Base-by-base conservation (phyloP, 768 basidiomycete genomes). In the Agrocybe praecox region DNA sequence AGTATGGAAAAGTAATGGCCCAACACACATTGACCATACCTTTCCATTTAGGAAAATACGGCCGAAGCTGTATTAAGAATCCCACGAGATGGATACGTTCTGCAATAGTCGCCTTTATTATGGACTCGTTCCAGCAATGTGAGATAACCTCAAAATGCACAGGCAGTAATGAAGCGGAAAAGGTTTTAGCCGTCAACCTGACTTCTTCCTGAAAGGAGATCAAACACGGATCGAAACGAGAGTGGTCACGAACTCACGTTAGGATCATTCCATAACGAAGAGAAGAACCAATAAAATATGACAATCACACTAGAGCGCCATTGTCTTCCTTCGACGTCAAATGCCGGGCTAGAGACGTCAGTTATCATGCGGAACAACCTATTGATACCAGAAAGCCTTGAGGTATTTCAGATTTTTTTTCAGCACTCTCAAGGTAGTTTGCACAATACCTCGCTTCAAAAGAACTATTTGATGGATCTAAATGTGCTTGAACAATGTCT, bases 11-110 rank as follows among this genome's bases (percentile, higher is more conserved):
- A 46, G 15, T 42, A 45, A 11, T 12, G 2, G 33, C 23, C 55
- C 17, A 29, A 46, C 6, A 21, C n/a, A 11, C 18, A 29, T 23
- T 24, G 15, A 18, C 6, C n/a, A 46, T 52, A 89, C 89, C 77
- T 80, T 76, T 75, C 90, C 90, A 92, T 14, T 61, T 67, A 17
- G 87, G 80, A 68, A 90, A 87, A 69, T 88, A 81, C 0, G 87
- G 76, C n/a, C 77, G 84, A 24, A 92, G 76, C 62, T 87, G 88
- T 26, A 84, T 77, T 17, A 91, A 72, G 69, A 91, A 92, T 9
- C 79, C 75, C 15, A 84, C 73, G 11, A 92, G 74, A 49, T 76
- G 80, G 32, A 81, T 71, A 15, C 87, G 81, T 50, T 89, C 88
- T 1, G 74, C 57, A 12, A 86, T 74, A 1, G 87, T 81, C 5